Conservation (phyloP, 2,329 filamentous ascomycete species). For the Albophoma yamanashiensis region DNA sequence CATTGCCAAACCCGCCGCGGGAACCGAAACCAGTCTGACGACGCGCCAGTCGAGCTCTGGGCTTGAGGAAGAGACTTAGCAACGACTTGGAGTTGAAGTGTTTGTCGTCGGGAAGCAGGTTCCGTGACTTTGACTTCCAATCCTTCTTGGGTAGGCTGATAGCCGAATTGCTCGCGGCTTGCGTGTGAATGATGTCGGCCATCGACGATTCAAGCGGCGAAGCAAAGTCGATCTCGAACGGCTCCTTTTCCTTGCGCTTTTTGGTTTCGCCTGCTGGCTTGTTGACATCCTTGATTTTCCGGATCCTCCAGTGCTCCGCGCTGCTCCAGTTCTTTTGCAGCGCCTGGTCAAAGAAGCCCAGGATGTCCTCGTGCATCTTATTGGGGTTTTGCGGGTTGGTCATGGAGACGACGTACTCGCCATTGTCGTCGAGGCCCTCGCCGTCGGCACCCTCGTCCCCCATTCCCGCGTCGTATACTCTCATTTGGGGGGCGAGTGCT, state of each 20-base stretch:
- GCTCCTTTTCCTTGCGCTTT: conserved; percentile 87
- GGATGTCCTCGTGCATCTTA: conserved; percentile 76
- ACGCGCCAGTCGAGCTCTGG: conserved; percentile 72
- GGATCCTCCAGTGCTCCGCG: conserved; percentile 97
- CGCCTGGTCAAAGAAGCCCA: conserved; percentile 97
- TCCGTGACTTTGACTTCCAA: conserved; percentile 88
- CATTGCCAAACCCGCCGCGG: conserved; percentile 30
- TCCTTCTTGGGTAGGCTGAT: conserved; percentile 88
- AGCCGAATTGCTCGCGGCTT: conserved; percentile 65
- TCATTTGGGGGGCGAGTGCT: conserved; percentile 75
- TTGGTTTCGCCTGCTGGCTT: conserved; percentile 52
- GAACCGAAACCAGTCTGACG: conserved; percentile 42
- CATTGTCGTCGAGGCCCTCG: conserved; percentile 40
- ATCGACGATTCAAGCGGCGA: conserved; percentile 61
- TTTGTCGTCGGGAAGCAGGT: conserved; percentile 92
- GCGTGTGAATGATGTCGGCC: conserved; percentile 70
- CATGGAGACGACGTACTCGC: conserved; percentile 73
- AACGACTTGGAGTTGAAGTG: conserved; percentile 94
- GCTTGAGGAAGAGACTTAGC: conserved; percentile 85
- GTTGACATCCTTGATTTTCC: conserved; percentile 71
- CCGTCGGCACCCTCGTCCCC: conserved; percentile 41
- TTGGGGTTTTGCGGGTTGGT: conserved; percentile 54
- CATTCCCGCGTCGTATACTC: conserved; percentile 57
- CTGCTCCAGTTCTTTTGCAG: conserved; percentile 96
- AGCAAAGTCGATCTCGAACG: conserved; percentile 86